Base-by-base conservation (phyloP, 768 basidiomycete genomes). In the Neoboletus brunneissimus region DNA sequence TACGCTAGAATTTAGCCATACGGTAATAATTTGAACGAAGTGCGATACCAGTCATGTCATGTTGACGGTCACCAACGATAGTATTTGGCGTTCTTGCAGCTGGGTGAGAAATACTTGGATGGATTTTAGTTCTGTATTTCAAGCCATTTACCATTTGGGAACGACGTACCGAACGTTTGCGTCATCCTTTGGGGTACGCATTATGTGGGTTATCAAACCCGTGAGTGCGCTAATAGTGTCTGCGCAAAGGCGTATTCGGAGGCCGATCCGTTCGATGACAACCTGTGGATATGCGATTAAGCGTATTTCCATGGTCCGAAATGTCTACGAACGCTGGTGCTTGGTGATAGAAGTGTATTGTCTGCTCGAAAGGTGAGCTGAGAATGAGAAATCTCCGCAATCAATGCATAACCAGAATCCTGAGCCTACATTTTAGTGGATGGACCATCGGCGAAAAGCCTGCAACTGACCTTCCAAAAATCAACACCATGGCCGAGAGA, bases 191-290 rank as follows among this genome's bases (percentile, higher is more conserved):
- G 83, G 77, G 8, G 76, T 64, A n/a, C 76, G 72, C 2, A 71
- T 68, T 50, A 89, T 61, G 63, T 86, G 83, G 23, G 73, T 68
- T 32, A 79, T 76, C 63, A 91, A 83, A 5, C 79, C 76, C 1
- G 79, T 74, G 29, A 93, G 70, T 1, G 83, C 81, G 8, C 76
- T 71, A 53, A 87, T 71, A 1, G 90, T 89, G 68, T 94, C 91
- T 12, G 92, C 91, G 65, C 89, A 91, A 25, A 91, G 76, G 66
- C 88, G 86, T 43, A 91, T 61, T 40, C 78, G 78, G 5, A 92
- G 68, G 18, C 72, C 74, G 35, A 84, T 72, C 15, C 73, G 77
- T 50, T 84, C 77, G 25, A 89, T 67, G n/a, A 72, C 62, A 23
- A 89, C 71, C 91, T 91, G 51, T 41, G 29, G 15, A 45, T 20